Base-by-base conservation (phyloP, 495 filamentous ascomycete genomes). In the Letharia columbiana region DNA sequence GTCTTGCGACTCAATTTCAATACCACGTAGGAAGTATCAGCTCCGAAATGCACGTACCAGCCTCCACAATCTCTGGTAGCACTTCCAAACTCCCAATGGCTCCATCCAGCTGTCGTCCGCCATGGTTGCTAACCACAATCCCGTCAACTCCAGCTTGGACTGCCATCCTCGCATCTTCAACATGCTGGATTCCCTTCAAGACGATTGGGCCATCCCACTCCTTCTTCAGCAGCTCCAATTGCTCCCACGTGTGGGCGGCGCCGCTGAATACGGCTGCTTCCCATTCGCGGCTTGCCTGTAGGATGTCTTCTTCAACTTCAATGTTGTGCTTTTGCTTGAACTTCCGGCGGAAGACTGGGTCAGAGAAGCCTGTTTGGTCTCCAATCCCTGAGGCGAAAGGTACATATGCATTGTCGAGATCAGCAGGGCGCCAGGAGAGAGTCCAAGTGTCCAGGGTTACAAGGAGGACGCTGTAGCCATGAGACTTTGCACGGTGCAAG, bases 381-480 rank as follows among this genome's bases (percentile, higher is more conserved):
- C 78, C 79, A n/a, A 78, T 66, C 7, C 78, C 79, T 41, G 70
- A 74, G 66, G 79, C 73, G 72, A 72, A 86, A 54, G 76, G 88
- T 73, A 73, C 67, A 62, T 83, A 88, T 40, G 77, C 86, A 40
- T 82, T 80, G 69, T 89, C 87, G 35, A 90, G 76, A 71, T 90
- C 87, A 2, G 76, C 78, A 0, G 86, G 88, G 57, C 87, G 77
- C 87, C 85, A 87, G 17, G 78, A 75, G 42, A 87, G 73, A 12
- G 76, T 77, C 62, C 77, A 84, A 1, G 84, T 87, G 72, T 89
- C 87, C 1, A 89, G 77, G 2, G 87, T 89, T 0, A 89, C 80
- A 52, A 88, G 77, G 9, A 87, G 73, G 18, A 81, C 84, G 23
- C 72, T 73, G 72, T 77, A 88, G 1, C 84, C 84, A 17, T 76